Conservation (phyloP, 345 rosid species). For the Triadica sebifera region DNA sequence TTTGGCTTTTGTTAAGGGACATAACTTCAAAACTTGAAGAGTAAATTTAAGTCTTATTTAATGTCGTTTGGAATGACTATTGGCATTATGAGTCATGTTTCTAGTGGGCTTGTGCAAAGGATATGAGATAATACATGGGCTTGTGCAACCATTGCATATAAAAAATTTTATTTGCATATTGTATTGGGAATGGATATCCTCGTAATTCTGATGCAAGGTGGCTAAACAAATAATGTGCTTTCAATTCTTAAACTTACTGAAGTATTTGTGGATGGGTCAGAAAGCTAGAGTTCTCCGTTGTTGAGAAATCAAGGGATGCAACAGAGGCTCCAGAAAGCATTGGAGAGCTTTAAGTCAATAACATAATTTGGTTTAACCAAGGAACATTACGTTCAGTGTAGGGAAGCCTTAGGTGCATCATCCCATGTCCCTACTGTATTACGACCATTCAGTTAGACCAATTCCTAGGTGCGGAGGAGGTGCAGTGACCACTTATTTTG, state of each 20-base stretch:
- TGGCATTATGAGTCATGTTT: neutral
- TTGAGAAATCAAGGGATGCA: neutral
- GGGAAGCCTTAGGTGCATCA: neutral
- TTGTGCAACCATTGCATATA: neutral
- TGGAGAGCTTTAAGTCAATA: neutral
- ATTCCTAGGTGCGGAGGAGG: no score
- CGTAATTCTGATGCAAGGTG: neutral
- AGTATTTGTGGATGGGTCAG: neutral
- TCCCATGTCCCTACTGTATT: neutral
- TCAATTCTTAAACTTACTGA: slow-evolving; percentile 1
- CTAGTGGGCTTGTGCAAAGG: neutral
- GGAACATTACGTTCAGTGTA: no score
- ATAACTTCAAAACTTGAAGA: no score
- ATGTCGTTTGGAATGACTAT: neutral
- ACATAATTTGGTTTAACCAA: neutral
- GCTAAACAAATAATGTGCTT: neutral
- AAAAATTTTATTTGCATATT: no score
- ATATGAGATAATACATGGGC: neutral
- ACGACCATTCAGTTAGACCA: no score
- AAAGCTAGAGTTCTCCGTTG: no score
- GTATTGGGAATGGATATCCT: neutral
- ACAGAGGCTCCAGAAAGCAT: neutral
- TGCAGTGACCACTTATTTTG: no score
- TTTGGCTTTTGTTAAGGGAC: slow-evolving; percentile 1
- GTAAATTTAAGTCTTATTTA: neutral